Evolutionary conservation across 179 eudicot genomes (phyloP).

Genomic region (Spergularia azorica): DNA sequence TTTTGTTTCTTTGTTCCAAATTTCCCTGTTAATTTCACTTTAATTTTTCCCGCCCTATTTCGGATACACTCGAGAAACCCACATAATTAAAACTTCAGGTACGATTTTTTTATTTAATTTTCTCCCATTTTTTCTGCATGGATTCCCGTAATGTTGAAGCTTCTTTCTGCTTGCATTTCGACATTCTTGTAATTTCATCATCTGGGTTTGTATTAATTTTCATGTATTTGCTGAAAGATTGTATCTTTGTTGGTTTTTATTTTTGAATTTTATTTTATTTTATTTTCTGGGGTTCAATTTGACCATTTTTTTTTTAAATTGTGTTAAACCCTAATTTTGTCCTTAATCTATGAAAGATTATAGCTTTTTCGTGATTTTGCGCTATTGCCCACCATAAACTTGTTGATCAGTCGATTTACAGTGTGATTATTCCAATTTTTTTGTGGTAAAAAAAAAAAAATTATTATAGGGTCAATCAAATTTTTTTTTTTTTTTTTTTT

Average conservation of each 20-base stretch:
- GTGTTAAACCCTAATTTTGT: conserved; percentile 24
- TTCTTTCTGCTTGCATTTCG: conserved; percentile 3
- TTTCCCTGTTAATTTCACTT: not conserved
- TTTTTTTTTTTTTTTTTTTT: not conserved
- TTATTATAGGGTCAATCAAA: too few species aligned
- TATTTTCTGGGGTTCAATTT: too few species aligned
- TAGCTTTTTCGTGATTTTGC: not conserved
- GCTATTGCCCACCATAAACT: not conserved
- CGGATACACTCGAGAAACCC: not conserved
- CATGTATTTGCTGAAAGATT: not conserved
- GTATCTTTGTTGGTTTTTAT: not conserved
- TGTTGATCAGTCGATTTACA: not conserved
- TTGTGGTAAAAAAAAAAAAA: not conserved
- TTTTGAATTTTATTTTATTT: not conserved
- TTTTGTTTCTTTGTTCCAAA: not conserved
- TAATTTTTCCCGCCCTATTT: not conserved
- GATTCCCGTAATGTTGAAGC: not conserved
- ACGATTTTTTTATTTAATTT: not conserved
- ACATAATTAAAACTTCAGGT: not conserved
- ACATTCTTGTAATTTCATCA: conserved; percentile 4
- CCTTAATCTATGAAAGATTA: too few species aligned
- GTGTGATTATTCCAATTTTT: too few species aligned
- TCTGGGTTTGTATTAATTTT: conserved; percentile 15
- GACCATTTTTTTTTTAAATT: not conserved
- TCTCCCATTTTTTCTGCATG: not conserved